Conservation (phyloP, 805 yeast genomes). For the Candida montana region DNA sequence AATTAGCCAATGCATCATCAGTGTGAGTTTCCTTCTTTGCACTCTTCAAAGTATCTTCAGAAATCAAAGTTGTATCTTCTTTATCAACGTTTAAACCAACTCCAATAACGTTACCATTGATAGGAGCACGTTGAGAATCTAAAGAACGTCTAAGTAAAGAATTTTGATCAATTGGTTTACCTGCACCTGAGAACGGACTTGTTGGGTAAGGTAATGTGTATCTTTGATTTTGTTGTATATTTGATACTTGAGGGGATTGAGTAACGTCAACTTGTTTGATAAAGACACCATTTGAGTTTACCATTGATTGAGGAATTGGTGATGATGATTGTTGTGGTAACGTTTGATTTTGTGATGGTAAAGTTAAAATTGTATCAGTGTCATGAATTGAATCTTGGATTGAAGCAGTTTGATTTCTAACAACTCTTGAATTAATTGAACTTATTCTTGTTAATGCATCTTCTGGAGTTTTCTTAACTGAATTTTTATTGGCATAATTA, state of each 20-base stretch:
- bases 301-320: conserved; percentile 16
- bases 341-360: conserved; percentile 19
- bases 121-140: conserved; percentile 8
- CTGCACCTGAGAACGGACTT: conserved; percentile 2
- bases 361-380: conserved; percentile 22
- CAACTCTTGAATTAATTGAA: conserved; percentile 24
- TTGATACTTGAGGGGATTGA: conserved; percentile 15
- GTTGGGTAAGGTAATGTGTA: conserved; percentile 11
- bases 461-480: conserved; percentile 3
- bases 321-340: conserved; percentile 19
- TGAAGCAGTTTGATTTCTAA: conserved; percentile 13
- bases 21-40: conserved; percentile 24
- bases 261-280: conserved; percentile 15
- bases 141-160: conserved; percentile 4
- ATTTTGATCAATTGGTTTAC: conserved; percentile 3
- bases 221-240: conserved; percentile 11
- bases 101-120: not conserved
- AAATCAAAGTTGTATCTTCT: conserved; percentile 19
- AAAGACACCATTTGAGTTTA: conserved; percentile 21
- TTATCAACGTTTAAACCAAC: conserved; percentile 4
- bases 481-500: conserved; percentile 19
- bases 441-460: conserved; percentile 24
- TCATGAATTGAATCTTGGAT: conserved; percentile 19
- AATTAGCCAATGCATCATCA: conserved; percentile 5
- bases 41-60: conserved; percentile 19